Evolutionary conservation across 2,329 filamentous ascomycete species (phyloP), one percentile per base, ranked within the genome.

Genomic region (Onygena corvina): DNA sequence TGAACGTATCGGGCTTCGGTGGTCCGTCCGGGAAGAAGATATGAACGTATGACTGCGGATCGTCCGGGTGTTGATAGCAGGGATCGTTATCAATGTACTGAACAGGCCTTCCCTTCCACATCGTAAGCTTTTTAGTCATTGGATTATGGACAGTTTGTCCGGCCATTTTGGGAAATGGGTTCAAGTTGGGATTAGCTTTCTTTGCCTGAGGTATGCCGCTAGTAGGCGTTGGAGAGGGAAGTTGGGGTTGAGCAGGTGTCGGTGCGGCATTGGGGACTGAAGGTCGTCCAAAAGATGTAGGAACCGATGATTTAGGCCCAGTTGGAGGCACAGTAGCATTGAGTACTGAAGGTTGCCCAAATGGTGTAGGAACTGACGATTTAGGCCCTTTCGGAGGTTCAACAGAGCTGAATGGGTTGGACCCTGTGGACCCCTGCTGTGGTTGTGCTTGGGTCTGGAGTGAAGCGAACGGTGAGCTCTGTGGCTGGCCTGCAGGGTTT

Each of bases 11-110:
- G 4, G 59, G 59, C 18, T 63, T 64, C 1, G 83, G 84, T 18
- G 82, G 74, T 0, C 85, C 86, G 40, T 81, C 70, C 0, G 84
- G 83, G 61, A 85, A 88, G 75, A 83, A 85, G 45, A 90, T 81
- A 55, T 76, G 79, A 46, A 76, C 71, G 69, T 76, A 78, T 0
- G 66, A 73, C 29, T 78, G 76, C 56, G 80, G 63, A 50, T 69
- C 75, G 31, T 75, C 53, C 55, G 72, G 56, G 71, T 69, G 47
- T 69, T 77, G 59, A 53, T 71, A 74, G 55, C 68, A 71, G 0
- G 80, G 76, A 4, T 66, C 61, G 16, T 65, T 61, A 25, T 70
- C 64, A 55, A 76, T 72, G 62, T 86, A 86, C 1, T 68, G 64
- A 0, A 86, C 80, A 0, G 71, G 71, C 54, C 76, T 76, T 14